These are phyloP conservation scores for Phytophthora niederhauseri DNA, from an alignment of 352 stramenopile genomes.

Conservation along the genomic window DNA sequence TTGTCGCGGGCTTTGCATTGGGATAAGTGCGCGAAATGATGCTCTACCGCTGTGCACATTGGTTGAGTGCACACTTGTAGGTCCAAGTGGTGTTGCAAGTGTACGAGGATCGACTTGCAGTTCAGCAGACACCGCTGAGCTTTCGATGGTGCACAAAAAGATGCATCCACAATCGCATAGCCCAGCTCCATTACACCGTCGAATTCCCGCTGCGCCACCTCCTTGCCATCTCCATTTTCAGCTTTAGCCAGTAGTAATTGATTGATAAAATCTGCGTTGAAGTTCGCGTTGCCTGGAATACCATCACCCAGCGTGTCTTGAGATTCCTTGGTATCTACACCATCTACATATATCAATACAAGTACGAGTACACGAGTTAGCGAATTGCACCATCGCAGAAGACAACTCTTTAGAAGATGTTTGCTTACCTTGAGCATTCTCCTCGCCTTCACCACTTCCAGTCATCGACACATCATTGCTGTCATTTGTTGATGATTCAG, in stretches of 20 bases:
- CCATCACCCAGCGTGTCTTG: constrained; percentile 16
- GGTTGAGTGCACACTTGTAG: constrained; percentile 54
- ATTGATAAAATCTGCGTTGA: constrained; percentile 41
- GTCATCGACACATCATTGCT: constrained; percentile 3
- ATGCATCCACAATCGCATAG: constrained; percentile 65
- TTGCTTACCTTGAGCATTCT: constrained; percentile 23
- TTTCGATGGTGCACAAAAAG: constrained; percentile 60
- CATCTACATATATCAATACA: constrained; percentile 4
- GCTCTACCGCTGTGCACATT: constrained; percentile 61
- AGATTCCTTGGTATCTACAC: constrained; percentile 4
- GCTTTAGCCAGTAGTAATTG: constrained; percentile 35
- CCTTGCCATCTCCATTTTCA: constrained; percentile 12
- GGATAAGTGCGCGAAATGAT: constrained; percentile 65
- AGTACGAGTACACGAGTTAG: not conserved
- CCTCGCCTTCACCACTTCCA: constrained; percentile 5
- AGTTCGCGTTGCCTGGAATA: constrained; percentile 25
- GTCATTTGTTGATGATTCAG: not conserved
- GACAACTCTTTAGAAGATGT: not conserved
- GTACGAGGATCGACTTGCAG: constrained; percentile 60
- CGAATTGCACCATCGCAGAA: not conserved
- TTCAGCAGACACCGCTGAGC: constrained; percentile 54
- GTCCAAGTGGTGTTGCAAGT: constrained; percentile 68
- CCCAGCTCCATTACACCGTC: constrained; percentile 49
- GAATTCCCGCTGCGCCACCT: constrained; percentile 39
- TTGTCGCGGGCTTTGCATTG: constrained; percentile 45